phyloP scores from a whole-genome alignment of 1,284 basidiomycete species.

The Sporisorium iseilematis-ciliati region DNA sequence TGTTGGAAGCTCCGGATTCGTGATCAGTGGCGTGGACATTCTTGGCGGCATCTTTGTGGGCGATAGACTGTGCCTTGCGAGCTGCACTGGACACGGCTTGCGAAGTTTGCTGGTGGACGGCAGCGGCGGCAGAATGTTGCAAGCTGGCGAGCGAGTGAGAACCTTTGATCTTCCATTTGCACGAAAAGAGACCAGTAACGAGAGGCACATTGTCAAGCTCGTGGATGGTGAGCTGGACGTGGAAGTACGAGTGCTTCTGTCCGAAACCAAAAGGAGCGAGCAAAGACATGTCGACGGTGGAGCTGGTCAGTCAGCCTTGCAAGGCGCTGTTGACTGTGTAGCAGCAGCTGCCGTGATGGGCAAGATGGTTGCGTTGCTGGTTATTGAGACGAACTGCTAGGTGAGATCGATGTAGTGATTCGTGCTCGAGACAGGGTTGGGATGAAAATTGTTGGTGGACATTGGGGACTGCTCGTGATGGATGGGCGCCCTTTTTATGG shows the following conservation, averaged over 20 bases:
- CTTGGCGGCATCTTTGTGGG: conserved; percentile 22
- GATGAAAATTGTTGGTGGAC: conserved; percentile 2
- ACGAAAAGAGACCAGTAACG: conserved; percentile 79
- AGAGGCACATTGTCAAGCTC: conserved; percentile 82
- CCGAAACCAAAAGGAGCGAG: conserved; percentile 70
- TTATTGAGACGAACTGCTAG: neutral
- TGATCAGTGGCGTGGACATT: conserved; percentile 36
- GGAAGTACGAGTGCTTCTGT: conserved; percentile 76
- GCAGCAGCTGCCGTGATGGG: conserved; percentile 1
- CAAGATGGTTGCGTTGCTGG: neutral
- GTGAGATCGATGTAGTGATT: neutral
- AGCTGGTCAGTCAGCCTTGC: neutral
- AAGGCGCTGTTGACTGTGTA: neutral
- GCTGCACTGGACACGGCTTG: conserved; percentile 16
- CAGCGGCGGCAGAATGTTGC: conserved; percentile 44
- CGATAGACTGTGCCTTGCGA: conserved; percentile 13
- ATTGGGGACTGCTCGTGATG: neutral
- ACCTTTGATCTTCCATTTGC: conserved; percentile 81
- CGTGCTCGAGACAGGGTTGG: neutral
- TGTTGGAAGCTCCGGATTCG: conserved; percentile 19
- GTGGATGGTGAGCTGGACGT: conserved; percentile 77
- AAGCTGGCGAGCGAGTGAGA: conserved; percentile 68
- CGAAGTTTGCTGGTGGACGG: conserved; percentile 33
- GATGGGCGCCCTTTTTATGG: conserved; percentile 2
- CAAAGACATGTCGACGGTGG: conserved; percentile 49